A percentile compares a stretch with the other conserved stretches of the same genome.
Conservation (phyloP, 139 green algal species). For the Ettlia oleoabundans region DNA sequence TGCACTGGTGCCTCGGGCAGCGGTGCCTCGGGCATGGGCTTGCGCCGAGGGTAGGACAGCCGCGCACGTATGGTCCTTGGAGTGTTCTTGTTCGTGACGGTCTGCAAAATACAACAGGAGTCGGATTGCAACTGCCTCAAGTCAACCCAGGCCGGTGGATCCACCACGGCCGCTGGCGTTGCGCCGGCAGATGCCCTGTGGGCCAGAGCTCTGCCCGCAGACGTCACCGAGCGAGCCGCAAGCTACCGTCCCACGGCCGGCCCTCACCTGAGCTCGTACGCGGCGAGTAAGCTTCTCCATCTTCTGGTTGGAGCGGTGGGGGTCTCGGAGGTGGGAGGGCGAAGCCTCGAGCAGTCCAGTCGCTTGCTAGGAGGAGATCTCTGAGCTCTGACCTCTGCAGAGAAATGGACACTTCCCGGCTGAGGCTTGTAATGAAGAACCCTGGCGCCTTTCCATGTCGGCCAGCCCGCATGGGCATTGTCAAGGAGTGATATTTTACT, state of each 20-base stretch:
- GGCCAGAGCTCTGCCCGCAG: too few relatives aligned
- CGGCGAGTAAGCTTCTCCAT: not conserved
- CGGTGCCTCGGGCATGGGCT: not conserved
- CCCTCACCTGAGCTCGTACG: not conserved
- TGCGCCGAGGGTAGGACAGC: constrained; percentile 10
- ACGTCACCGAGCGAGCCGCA: not conserved
- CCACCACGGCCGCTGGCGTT: not conserved
- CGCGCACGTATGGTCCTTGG: constrained; percentile 20
- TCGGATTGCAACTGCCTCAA: not conserved
- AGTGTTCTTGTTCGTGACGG: constrained; percentile 23
- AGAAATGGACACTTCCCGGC: too few relatives aligned
- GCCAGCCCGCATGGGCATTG: not conserved
- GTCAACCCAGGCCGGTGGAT: too few relatives aligned
- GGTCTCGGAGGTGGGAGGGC: not conserved
- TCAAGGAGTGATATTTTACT: too few relatives aligned
- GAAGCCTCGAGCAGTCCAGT: too few relatives aligned
- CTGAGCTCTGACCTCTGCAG: too few relatives aligned
- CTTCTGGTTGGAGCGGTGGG: not conserved
- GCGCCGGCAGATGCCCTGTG: too few relatives aligned
- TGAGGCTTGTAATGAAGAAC: too few relatives aligned
- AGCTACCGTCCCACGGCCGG: not conserved
- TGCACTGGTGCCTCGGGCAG: not conserved
- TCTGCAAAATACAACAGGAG: not conserved
- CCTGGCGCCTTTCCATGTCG: too few relatives aligned
- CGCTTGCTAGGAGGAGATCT: too few relatives aligned